A percentile compares a stretch with the other conserved stretches of the same genome.
Conservation (phyloP, 148 eudicot species). For the Diospyros kaki region DNA sequence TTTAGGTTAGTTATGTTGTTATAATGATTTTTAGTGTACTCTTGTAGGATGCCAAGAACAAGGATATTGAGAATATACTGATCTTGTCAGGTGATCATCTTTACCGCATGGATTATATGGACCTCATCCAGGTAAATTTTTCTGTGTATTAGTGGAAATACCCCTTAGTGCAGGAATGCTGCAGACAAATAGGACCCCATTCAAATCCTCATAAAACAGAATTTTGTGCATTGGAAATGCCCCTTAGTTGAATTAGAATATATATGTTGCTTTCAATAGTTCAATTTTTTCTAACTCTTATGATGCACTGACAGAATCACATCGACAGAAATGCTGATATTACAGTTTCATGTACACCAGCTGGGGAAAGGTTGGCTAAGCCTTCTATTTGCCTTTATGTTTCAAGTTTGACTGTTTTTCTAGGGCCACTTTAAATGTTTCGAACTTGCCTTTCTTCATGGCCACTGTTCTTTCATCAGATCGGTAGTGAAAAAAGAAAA, state of each 20-base stretch:
- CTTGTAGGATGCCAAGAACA: slow-evolving; percentile 72
- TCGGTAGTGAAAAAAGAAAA: too few species aligned
- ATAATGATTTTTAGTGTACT: not conserved
- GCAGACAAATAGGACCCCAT: too few species aligned
- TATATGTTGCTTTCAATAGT: not conserved
- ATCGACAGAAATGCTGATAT: slow-evolving; percentile 77
- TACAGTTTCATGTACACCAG: slow-evolving; percentile 80
- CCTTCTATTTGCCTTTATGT: not conserved
- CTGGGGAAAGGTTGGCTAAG: slow-evolving; percentile 58
- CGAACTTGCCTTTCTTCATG: too few species aligned
- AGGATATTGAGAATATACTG: slow-evolving; percentile 62
- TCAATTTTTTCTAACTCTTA: not conserved
- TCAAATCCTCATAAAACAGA: too few species aligned
- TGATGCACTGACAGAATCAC: slow-evolving; percentile 54
- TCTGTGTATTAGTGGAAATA: not conserved
- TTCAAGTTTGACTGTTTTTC: too few species aligned
- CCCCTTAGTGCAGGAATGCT: too few species aligned
- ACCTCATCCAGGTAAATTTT: slow-evolving; percentile 64
- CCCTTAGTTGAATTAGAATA: too few species aligned
- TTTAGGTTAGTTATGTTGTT: too few species aligned
- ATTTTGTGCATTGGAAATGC: too few species aligned
- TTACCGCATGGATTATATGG: slow-evolving; percentile 82
- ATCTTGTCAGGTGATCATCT: slow-evolving; percentile 89
- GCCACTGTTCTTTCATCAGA: too few species aligned
- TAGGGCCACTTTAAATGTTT: too few species aligned